These are phyloP conservation scores for Colletotrichum chlorophyti DNA, from an alignment of 2,329 filamentous ascomycete genomes.

Conservation along the genomic window DNA sequence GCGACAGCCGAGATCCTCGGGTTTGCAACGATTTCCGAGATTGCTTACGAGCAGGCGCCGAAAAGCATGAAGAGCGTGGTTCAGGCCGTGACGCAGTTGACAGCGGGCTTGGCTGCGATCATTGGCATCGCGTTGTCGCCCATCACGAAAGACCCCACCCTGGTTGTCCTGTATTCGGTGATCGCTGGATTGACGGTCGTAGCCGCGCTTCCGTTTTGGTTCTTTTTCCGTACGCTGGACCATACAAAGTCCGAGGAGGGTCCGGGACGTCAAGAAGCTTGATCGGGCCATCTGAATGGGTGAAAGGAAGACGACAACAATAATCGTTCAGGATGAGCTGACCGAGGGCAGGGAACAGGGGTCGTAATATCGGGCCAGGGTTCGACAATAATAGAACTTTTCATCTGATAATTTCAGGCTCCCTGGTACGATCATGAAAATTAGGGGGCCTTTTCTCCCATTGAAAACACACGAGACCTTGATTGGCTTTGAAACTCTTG, in stretches of 20 bases:
- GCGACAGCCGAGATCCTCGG: conserved; percentile 50
- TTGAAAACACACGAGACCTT: no score
- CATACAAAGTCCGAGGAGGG: not conserved
- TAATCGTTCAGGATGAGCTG: no score
- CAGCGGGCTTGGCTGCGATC: conserved; percentile 12
- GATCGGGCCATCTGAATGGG: no score
- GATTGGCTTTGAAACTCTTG: no score
- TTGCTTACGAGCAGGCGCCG: conserved; percentile 49
- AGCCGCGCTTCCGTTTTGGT: not conserved
- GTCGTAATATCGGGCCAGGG: no score
- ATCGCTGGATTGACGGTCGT: not conserved
- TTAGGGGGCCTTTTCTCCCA: no score
- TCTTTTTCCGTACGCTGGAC: not conserved
- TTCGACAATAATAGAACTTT: no score
- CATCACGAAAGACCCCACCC: not conserved
- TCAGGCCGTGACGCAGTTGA: conserved; percentile 36
- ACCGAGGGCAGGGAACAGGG: no score
- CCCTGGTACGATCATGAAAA: no score
- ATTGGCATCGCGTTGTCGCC: not conserved
- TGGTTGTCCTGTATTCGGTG: not conserved
- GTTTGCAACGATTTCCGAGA: conserved; percentile 48
- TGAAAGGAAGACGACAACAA: no score
- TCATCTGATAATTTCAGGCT: no score
- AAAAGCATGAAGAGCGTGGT: conserved; percentile 44
- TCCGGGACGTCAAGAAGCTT: not conserved